Percentiles rank a stretch among this genome's conserved stretches.
Evolutionary conservation across 139 green algal species (phyloP).

Genomic region (Volvox reticuliferus): DNA sequence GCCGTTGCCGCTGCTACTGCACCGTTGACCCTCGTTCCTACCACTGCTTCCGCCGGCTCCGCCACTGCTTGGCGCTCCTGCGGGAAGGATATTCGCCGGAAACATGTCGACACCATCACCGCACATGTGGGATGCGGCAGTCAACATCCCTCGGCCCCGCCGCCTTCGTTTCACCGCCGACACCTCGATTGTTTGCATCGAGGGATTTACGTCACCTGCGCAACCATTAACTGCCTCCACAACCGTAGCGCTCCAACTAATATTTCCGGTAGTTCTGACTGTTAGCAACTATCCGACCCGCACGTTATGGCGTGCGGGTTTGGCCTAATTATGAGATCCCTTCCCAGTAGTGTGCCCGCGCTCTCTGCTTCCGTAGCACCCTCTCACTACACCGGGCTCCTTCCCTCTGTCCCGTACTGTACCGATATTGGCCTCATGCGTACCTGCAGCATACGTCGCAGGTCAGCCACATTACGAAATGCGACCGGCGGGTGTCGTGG

Average conservation of each 20-base stretch:
- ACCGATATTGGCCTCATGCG: not conserved
- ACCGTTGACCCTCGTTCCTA: not conserved
- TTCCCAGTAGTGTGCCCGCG: not conserved
- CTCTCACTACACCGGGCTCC: not conserved
- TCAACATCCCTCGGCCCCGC: no score
- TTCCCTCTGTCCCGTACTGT: not conserved
- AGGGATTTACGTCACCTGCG: no score
- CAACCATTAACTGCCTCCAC: no score
- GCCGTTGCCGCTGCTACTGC: not conserved
- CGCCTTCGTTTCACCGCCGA: no score
- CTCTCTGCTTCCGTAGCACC: no score
- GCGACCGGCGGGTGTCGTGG: constrained; percentile 42
- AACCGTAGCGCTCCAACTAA: no score
- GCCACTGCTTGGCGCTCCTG: no score
- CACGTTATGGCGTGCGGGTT: not conserved
- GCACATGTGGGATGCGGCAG: no score
- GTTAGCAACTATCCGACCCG: not conserved
- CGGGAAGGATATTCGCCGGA: no score
- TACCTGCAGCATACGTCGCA: constrained; percentile 42
- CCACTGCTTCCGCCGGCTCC: not conserved
- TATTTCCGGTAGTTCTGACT: no score
- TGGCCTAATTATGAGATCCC: not conserved
- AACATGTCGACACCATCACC: no score
- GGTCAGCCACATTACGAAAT: constrained; percentile 45
- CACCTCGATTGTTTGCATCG: no score